Evolutionary conservation across 2,329 filamentous ascomycete genomes (phyloP).

Genomic region (Trichoderma sp.): DNA sequence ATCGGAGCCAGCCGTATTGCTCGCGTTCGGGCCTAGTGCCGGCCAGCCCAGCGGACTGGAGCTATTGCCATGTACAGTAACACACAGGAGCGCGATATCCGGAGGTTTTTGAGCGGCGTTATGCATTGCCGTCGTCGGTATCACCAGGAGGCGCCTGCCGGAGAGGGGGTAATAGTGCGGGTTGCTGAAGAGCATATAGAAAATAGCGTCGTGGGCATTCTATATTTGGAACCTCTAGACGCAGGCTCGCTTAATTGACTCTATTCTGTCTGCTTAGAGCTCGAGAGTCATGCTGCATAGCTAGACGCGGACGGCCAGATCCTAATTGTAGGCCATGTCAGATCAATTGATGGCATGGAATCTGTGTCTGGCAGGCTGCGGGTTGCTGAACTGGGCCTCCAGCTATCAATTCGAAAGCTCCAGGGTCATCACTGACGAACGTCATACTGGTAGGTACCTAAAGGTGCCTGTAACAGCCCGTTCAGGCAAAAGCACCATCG

Average conservation of each 20-base stretch:
- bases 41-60: not conserved
- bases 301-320: not conserved
- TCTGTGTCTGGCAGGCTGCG: not conserved
- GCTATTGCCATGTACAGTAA: not conserved
- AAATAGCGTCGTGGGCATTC: not conserved
- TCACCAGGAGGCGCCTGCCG: not conserved
- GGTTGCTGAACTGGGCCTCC: not conserved
- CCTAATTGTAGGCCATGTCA: not conserved
- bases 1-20: constrained; percentile 13
- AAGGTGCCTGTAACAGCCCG: not conserved
- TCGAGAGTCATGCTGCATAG: constrained; percentile 9
- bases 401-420: no score
- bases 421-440: no score
- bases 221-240: not conserved
- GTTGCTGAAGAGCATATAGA: not conserved
- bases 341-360: not conserved
- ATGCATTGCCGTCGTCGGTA: not conserved
- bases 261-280: not conserved
- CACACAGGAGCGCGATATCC: not conserved
- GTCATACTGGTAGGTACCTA: no score
- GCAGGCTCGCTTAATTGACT: not conserved
- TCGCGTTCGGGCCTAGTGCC: constrained; percentile 3
- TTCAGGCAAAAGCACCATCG: not conserved
- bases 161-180: not conserved
- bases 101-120: not conserved